A percentile compares a stretch with the other conserved stretches of the same genome.
These are phyloP conservation scores for Cadophora sp. DNA, from an alignment of 2,329 filamentous ascomycete genomes.

Conservation along the genomic window DNA sequence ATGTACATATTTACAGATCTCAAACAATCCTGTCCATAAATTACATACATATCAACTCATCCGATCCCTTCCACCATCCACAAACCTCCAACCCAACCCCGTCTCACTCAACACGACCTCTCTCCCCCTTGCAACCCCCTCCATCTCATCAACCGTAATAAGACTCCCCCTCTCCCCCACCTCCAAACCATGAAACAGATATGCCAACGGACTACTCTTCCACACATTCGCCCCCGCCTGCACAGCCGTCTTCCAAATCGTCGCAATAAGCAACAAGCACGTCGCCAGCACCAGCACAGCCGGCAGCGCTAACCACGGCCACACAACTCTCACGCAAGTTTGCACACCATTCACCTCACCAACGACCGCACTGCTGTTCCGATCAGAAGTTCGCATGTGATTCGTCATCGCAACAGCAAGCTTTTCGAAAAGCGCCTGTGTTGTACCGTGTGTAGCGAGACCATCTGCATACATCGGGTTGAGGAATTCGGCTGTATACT, in stretches of 20 bases:
- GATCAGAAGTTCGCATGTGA: slow-evolving; percentile 6
- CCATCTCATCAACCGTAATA: slow-evolving; percentile 14
- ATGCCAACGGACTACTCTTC: slow-evolving; percentile 18
- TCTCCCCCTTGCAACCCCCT: background rate
- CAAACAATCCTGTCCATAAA: too few relatives aligned
- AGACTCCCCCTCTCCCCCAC: background rate
- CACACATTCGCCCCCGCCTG: slow-evolving; percentile 9
- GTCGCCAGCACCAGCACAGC: slow-evolving; percentile 2
- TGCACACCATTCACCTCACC: slow-evolving; percentile 12
- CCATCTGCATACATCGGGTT: background rate
- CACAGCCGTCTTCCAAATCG: background rate
- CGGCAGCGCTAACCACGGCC: slow-evolving; percentile 12
- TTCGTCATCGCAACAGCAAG: slow-evolving; percentile 13
- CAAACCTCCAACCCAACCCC: slow-evolving; percentile 6
- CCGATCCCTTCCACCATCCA: slow-evolving; percentile 2
- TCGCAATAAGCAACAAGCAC: slow-evolving; percentile 3
- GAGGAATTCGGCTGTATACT: slow-evolving; percentile 1
- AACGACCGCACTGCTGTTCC: background rate
- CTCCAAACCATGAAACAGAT: slow-evolving; percentile 2
- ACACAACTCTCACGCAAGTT: slow-evolving; percentile 10
- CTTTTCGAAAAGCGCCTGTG: slow-evolving; percentile 9
- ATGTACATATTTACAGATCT: background rate
- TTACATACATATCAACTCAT: background rate
- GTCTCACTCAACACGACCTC: background rate
- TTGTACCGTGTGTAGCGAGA: background rate